Evolutionary conservation across 306 rosid genomes (phyloP), one percentile per base, ranked within the genome.

Genomic region (Gillenia trifoliata): DNA sequence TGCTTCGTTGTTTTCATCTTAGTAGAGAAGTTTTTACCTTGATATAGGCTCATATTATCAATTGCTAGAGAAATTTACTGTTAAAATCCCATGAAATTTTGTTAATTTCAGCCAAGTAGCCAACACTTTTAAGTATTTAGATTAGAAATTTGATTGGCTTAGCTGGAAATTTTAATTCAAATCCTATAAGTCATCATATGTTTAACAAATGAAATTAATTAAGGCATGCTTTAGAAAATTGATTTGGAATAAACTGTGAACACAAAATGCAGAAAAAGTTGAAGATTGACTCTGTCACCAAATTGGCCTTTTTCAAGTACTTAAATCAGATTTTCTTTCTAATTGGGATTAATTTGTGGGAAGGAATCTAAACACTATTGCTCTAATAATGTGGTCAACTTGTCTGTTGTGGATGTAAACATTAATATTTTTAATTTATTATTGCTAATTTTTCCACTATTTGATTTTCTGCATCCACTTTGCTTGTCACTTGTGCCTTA

Each of bases 381-480:
- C 66, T 38, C 17, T 61, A 45, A 47, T 38, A 31, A 56, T 64
- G 33, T 19, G 49, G 70, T 64, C 78, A 81, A 61, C 76, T 78
- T 61, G 67, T 69, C 57, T 25, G 26, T 3, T 70, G 7, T 50
- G 10, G 30, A 30, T 26, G 1, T 25, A 10, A 72, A 29, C 8
- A 12, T n/a, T 0, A 19, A 20, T 30, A 15, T 31, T 54, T 54
- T 66, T 29, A 11, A 11, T 74, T 74, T 5, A 38, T 60, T 59
- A 28, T 61, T 23, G 20, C 13, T 15, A 11, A 31, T 47, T 17
- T 8, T 79, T 76, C 84, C 79, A 76, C 76, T 63, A 55, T 4
- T 29, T 64, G 40, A 36, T 64, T 70, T 71, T 57, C 70, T 49
- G 34, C 70, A 36, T 38, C 78, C 49, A 36, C 40, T 49, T 49